phyloP scores from a whole-genome alignment of 2,329 filamentous ascomycete species.

The Neofusicoccum ribis region DNA sequence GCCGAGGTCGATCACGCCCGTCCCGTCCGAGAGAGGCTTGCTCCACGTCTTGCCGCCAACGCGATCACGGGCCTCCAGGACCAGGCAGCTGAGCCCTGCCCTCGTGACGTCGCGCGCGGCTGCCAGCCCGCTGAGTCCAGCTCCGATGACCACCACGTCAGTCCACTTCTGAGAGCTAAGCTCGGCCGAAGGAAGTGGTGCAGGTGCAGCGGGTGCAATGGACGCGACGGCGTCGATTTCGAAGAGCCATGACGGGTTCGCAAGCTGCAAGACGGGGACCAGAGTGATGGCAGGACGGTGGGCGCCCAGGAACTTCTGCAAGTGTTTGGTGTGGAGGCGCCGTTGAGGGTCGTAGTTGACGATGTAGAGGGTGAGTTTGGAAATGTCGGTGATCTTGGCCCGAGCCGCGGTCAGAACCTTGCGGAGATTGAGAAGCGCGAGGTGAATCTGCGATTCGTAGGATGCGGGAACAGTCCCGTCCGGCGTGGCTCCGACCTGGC shows the following conservation, averaged over 20 bases:
- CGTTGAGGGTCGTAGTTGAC: constrained; percentile 45
- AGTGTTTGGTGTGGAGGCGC: constrained; percentile 39
- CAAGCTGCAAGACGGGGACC: constrained; percentile 45
- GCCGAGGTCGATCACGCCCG: constrained; percentile 49
- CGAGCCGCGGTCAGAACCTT: constrained; percentile 38
- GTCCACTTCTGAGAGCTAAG: neutral
- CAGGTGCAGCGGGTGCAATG: constrained; percentile 23
- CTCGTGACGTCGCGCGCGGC: constrained; percentile 36
- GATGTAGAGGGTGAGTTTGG: constrained; percentile 46
- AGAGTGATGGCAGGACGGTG: constrained; percentile 48
- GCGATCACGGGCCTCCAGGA: constrained; percentile 53
- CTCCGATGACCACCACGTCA: constrained; percentile 45
- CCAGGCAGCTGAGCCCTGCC: constrained; percentile 41
- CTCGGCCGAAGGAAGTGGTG: neutral
- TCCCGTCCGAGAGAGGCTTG: constrained; percentile 31
- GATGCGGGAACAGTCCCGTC: constrained; percentile 37
- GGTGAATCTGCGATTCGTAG: constrained; percentile 46
- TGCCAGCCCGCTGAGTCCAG: constrained; percentile 38
- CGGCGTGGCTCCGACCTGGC: constrained; percentile 37
- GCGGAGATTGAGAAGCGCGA: constrained; percentile 42
- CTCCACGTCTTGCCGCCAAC: constrained; percentile 57
- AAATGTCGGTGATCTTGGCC: constrained; percentile 39
- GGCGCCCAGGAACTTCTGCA: constrained; percentile 41
- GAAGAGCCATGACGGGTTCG: constrained; percentile 42
- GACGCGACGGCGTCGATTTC: constrained; percentile 45